These are phyloP conservation scores for Aspergillus thermomutatus DNA, from an alignment of 2,329 filamentous ascomycete genomes.

Conservation along the genomic window DNA sequence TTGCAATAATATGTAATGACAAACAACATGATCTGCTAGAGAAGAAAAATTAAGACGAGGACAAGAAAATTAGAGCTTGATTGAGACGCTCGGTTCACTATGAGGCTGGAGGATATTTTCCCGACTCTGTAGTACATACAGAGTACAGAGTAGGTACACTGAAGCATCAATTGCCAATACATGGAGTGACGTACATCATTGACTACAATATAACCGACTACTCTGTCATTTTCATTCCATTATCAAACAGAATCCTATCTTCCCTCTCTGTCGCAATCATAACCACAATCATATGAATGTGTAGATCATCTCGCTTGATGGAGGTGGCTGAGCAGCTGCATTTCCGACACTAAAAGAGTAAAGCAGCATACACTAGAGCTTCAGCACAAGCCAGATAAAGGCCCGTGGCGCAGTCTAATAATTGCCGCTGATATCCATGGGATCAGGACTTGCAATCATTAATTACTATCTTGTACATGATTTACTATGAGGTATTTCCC, in stretches of 20 bases:
- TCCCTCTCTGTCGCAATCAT: background rate
- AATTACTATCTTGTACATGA: background rate
- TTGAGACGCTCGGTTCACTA: constrained; percentile 11
- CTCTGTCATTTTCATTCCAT: background rate
- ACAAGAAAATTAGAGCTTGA: background rate
- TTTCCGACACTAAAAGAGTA: background rate
- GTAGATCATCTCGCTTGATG: background rate
- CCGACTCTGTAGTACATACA: too few relatives aligned
- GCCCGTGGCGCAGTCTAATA: constrained; percentile 1
- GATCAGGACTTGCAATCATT: too few relatives aligned
- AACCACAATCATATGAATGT: constrained; percentile 4
- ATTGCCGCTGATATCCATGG: background rate
- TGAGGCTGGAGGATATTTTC: constrained; percentile 9
- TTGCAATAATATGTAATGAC: background rate
- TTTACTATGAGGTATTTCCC: background rate
- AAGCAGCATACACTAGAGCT: background rate
- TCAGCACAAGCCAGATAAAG: constrained; percentile 5
- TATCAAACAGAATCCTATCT: background rate
- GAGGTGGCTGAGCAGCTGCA: constrained; percentile 12
- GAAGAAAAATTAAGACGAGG: background rate
- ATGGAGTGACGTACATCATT: background rate
- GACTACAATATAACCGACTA: background rate
- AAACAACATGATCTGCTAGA: background rate
- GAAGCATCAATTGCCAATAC: too few relatives aligned
- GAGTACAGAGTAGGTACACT: background rate